Base-by-base conservation (phyloP, 2,329 filamentous ascomycete genomes). In the Fusarium agapanthi region DNA sequence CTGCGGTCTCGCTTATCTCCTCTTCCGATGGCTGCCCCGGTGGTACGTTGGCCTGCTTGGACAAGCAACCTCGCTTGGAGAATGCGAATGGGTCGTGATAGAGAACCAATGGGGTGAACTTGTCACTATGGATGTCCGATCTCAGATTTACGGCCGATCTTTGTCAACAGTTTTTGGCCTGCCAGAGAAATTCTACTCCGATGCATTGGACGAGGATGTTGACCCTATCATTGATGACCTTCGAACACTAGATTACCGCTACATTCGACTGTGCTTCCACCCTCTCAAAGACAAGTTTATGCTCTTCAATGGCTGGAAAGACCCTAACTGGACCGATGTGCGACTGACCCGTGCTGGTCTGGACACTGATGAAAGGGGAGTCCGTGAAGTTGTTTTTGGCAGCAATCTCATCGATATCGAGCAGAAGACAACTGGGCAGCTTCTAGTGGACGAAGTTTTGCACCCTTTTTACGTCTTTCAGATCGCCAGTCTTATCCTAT, bases 381-480 rank as follows among this genome's bases (percentile, higher is more conserved):
- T 91, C 61, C 90, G 97, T 59, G 93, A 96, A 76, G 88, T 91
- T 45, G 93, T 98, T 10, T 99, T 99, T 81, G 95, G 95, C 41
- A 88, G 88, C 63, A 99, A 99, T 77, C 82, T 94, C 65, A 97
- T 99, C 74, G 93, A 98, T 71, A 97, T 99, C 75, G 90, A 97
- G 77, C 92, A 98, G 78, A 99, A 98, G 83, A 91, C 93, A 3
- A 88, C 92, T 22, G 87, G 90, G 3, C 93, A 97, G 78, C 88
- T 99, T 53, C 86, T 99, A 20, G 87, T 97, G 26, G 95, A 99
- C 76, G 96, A 99, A 85, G 95, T 94, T 26, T 95, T 99, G 77
- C 96, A 99, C 79, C 97, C 96, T 0, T 99, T 99, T 81, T 99
- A 99, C 80, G 92, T 99, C 62, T 99, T 99, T 80, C 96, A 99